Evolutionary conservation across 228 moss, liverwort and hornwort genomes (phyloP).

Genomic region (Sphagnum magellanicum): DNA sequence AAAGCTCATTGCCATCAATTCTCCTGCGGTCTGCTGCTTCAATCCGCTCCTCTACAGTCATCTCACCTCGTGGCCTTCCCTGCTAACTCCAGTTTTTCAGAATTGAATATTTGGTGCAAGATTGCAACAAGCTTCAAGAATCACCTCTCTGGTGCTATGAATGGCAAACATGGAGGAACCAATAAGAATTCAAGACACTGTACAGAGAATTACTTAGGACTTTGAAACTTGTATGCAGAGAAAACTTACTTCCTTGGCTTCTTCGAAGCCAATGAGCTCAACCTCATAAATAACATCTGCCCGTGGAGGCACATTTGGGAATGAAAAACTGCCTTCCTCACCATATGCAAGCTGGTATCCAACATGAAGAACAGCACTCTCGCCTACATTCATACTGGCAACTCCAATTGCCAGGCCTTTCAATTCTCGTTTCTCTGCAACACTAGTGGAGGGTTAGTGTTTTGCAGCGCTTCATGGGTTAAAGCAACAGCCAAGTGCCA

Average conservation of each 20-base stretch:
- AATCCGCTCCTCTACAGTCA: slow-evolving; percentile 97
- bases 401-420: slow-evolving; percentile 79
- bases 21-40: slow-evolving; percentile 85
- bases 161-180: no score
- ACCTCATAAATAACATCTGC: slow-evolving; percentile 84
- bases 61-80: slow-evolving; percentile 80
- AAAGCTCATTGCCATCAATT: slow-evolving; percentile 89
- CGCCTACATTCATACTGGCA: slow-evolving; percentile 77
- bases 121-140: no score
- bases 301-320: slow-evolving; percentile 85
- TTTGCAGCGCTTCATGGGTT: neutral
- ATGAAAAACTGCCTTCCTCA: slow-evolving; percentile 90
- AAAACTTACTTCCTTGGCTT: slow-evolving; percentile 67
- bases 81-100: slow-evolving; percentile 4
- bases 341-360: slow-evolving; percentile 78
- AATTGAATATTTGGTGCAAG: neutral
- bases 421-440: slow-evolving; percentile 64
- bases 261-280: slow-evolving; percentile 82
- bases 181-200: no score
- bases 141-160: no score
- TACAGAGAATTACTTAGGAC: no score
- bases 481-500: neutral
- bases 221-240: no score
- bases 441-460: no score
- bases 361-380: slow-evolving; percentile 66